A percentile compares a stretch with the other conserved stretches of the same genome.
Conservation (phyloP, 1,284 basidiomycete genomes). For the Cryptococcus neoformans region DNA sequence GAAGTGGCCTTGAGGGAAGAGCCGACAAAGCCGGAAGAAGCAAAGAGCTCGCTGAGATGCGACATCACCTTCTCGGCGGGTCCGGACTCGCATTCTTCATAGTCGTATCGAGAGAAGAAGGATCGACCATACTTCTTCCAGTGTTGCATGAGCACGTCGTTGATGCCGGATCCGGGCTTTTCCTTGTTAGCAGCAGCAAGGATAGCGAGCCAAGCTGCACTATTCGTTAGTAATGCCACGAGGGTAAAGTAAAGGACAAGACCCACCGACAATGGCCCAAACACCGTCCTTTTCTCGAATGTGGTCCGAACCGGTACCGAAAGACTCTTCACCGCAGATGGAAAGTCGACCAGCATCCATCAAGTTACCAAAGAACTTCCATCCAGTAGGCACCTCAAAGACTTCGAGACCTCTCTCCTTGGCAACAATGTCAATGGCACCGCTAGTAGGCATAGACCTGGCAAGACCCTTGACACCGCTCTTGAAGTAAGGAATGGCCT, state of each 20-base stretch:
- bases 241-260: not conserved
- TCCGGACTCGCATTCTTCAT: constrained; percentile 92
- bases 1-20: constrained; percentile 64
- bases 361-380: constrained; percentile 99
- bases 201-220: constrained; percentile 91
- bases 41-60: constrained; percentile 69
- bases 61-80: constrained; percentile 84
- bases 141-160: constrained; percentile 80
- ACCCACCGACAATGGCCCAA: constrained; percentile 88
- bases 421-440: constrained; percentile 95
- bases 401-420: constrained; percentile 89
- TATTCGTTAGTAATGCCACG: not conserved
- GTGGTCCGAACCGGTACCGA: constrained; percentile 99
- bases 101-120: constrained; percentile 99
- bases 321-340: constrained; percentile 98
- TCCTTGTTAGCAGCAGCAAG: constrained; percentile 87
- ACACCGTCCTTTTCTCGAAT: constrained; percentile 99
- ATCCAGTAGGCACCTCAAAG: constrained; percentile 94
- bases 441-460: constrained; percentile 94
- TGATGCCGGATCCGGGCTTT: constrained; percentile 75
- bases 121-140: constrained; percentile 93
- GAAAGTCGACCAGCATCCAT: constrained; percentile 98
- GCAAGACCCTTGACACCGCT: constrained; percentile 92
- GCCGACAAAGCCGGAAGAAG: constrained; percentile 63
- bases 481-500: constrained; percentile 94